phyloP scores from a whole-genome alignment of 73 alveolate species.

The Effrenium voratum region DNA sequence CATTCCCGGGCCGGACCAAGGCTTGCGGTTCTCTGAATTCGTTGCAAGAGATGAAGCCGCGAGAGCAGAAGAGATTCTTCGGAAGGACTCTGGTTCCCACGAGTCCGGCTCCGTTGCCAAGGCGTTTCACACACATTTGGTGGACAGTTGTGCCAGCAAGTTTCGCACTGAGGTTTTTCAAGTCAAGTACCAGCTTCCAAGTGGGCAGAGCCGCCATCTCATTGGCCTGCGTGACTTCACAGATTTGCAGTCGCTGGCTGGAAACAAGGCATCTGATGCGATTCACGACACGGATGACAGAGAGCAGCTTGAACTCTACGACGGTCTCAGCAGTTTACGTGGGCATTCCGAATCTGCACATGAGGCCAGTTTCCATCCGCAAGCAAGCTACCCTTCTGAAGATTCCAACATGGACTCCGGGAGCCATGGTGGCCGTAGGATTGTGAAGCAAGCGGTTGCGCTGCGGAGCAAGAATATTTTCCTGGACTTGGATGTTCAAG shows the following conservation, averaged over 20 bases:
- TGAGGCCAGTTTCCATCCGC: too few relatives aligned
- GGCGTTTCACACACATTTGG: slow-evolving; percentile 60
- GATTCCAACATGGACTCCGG: too few relatives aligned
- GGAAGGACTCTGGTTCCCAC: neutral
- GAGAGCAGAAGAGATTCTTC: slow-evolving; percentile 32
- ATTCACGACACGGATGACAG: neutral
- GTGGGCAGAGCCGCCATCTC: slow-evolving; percentile 37
- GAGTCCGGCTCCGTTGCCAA: neutral
- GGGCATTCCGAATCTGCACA: neutral
- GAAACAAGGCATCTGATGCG: slow-evolving; percentile 12
- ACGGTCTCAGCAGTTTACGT: neutral
- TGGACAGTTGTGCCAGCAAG: slow-evolving; percentile 40
- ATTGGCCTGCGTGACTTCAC: slow-evolving; percentile 69
- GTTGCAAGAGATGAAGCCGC: slow-evolving; percentile 11
- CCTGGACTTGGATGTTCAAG: slow-evolving; percentile 10
- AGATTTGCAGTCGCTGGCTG: slow-evolving; percentile 34
- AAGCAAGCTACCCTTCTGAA: too few relatives aligned
- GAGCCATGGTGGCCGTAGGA: too few relatives aligned
- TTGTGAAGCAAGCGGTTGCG: too few relatives aligned
- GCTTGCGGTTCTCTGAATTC: slow-evolving; percentile 26
- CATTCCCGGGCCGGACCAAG: too few relatives aligned
- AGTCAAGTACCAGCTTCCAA: slow-evolving; percentile 9
- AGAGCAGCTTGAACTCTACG: neutral
- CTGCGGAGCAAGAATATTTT: slow-evolving; percentile 22
- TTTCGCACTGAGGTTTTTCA: slow-evolving; percentile 67